Percentiles rank a stretch among this genome's conserved stretches.
phyloP scores from a whole-genome alignment of 192 early-diverging fungal genomes.

The Dissophora ornata region DNA sequence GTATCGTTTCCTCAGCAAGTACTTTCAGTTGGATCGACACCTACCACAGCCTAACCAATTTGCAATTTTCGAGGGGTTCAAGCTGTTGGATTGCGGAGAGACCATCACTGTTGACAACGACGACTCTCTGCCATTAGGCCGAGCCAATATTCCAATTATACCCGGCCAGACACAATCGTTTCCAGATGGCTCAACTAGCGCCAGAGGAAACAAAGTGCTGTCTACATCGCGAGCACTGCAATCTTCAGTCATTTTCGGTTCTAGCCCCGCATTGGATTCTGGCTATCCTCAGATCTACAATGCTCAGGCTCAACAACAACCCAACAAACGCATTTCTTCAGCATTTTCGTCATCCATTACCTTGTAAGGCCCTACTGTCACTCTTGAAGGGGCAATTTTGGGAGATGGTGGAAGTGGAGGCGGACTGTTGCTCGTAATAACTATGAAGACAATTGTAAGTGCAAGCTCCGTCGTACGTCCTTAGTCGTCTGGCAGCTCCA shows the following conservation, averaged over 20 bases:
- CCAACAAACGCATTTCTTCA: slow-evolving; percentile 20
- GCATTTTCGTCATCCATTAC: slow-evolving; percentile 41
- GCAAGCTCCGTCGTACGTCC: too few species aligned
- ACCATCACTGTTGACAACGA: slow-evolving; percentile 35
- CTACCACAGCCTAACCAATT: slow-evolving; percentile 54
- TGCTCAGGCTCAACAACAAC: not conserved
- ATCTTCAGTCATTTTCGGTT: slow-evolving; percentile 23
- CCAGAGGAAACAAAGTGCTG: not conserved
- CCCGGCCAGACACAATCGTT: not conserved
- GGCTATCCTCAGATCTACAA: too few species aligned
- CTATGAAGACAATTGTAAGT: not conserved
- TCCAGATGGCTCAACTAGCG: not conserved
- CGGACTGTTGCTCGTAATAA: not conserved
- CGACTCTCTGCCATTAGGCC: not conserved
- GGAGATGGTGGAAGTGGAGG: not conserved
- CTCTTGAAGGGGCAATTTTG: not conserved
- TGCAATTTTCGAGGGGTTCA: slow-evolving; percentile 53
- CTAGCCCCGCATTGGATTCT: too few species aligned
- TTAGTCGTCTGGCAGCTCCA: not conserved
- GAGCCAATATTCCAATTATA: not conserved
- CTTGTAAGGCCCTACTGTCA: slow-evolving; percentile 2
- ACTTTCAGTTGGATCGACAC: slow-evolving; percentile 44
- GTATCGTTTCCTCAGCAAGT: slow-evolving; percentile 43
- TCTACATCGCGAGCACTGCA: slow-evolving; percentile 19
- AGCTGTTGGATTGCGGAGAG: slow-evolving; percentile 27